Base-by-base conservation (phyloP, 164 flowering plant species). In the Stephania cephalantha region DNA sequence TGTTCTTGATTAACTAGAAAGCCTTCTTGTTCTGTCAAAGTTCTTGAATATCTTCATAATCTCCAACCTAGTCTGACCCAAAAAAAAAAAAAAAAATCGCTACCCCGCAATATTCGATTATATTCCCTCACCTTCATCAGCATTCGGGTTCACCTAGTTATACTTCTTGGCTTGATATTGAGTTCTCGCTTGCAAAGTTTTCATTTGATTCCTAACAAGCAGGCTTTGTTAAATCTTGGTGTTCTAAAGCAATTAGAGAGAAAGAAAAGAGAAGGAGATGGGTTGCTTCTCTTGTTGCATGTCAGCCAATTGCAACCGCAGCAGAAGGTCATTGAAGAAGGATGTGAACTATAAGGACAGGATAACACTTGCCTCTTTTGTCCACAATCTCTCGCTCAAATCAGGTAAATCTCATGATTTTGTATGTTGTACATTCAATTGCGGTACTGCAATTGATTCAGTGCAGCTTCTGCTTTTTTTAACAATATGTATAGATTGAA, bases 331-430 rank as follows among this genome's bases (percentile, higher is more conserved):
- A 17, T 74, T 80, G 78, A 87, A 77, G 78, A 87, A 82, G 70
- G 82, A 86, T 85, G 82, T 82, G 72, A 85, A 84, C 13, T 78
- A 75, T 66, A 75, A 76, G 17, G 83, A 83, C 5, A 73, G 78
- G 6, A 82, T 75, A 45, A 66, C 78, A 4, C 46, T 85, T 52
- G 80, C 90, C 70, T 81, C 91, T 4, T 73, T 81, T 9, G 87
- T 92, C 48, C 84, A 91, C 5, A 87, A 86, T 76, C 77, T 90
- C 64, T 88, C 95, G 50, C 79, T 87, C 35, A 88, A 90, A 87
- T 75, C 88, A 29, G 90, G 97, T 90, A 82, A 55, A 29, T 31
- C 17, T 12, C 42, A 50, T 5, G 10, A 3, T 18, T 25, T 55
- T 4, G 42, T 35, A 42, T 63, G 29, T 5, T 61, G n/a, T 61